Percentiles rank a stretch among this genome's conserved stretches.
Evolutionary conservation across 805 yeast genomes (phyloP).

Genomic region (Candida sonorensis): DNA sequence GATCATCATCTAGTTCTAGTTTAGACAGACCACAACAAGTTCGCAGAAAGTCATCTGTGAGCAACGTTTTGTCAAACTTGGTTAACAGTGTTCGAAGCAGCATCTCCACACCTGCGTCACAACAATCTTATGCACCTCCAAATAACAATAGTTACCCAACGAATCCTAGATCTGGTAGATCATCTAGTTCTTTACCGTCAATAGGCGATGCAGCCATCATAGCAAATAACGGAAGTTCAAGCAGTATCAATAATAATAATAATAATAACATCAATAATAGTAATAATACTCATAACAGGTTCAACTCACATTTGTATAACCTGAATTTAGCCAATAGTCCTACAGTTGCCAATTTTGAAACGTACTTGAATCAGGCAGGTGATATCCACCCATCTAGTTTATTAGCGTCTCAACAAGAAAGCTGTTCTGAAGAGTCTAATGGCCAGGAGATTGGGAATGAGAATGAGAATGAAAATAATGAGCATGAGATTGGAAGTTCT

Average conservation of each 20-base stretch:
- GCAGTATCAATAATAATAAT: slow-evolving; percentile 1
- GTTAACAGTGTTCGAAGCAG: slow-evolving; percentile 22
- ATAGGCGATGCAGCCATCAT: slow-evolving; percentile 1
- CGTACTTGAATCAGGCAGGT: slow-evolving; percentile 6
- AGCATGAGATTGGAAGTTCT: not conserved
- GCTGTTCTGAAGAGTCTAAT: slow-evolving; percentile 2
- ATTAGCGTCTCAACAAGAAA: slow-evolving; percentile 5
- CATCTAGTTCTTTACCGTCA: slow-evolving; percentile 11
- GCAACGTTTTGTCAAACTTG: slow-evolving; percentile 20
- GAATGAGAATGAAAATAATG: not conserved
- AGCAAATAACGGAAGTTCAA: not conserved
- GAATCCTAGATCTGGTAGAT: slow-evolving; percentile 7
- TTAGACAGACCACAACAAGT: slow-evolving; percentile 11
- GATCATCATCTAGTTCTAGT: slow-evolving; percentile 16
- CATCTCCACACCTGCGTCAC: slow-evolving; percentile 4
- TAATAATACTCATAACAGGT: slow-evolving; percentile 17
- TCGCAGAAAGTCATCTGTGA: slow-evolving; percentile 23
- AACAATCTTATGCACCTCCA: slow-evolving; percentile 1
- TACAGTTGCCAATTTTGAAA: slow-evolving; percentile 22
- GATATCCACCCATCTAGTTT: slow-evolving; percentile 11
- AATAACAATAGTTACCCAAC: slow-evolving; percentile 2
- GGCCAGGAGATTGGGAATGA: slow-evolving; percentile 1
- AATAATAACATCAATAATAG: not conserved
- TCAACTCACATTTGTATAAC: slow-evolving; percentile 21
- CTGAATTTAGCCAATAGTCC: slow-evolving; percentile 23